Evolutionary conservation across 805 yeast species (phyloP), one percentile per base, ranked within the genome.

Genomic region (Kodamaea kaohsiungensis): DNA sequence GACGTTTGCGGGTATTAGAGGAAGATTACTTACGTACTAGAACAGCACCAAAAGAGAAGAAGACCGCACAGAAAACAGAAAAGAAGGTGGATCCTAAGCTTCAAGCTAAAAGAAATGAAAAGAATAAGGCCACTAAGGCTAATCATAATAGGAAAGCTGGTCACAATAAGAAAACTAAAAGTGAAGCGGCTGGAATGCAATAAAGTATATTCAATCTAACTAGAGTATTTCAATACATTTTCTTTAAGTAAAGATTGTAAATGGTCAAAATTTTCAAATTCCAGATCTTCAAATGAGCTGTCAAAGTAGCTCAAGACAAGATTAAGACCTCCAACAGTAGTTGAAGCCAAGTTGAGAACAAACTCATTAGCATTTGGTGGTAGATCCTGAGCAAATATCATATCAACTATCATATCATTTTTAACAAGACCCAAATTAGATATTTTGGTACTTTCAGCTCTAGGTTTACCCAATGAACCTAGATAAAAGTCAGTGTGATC

Each of bases 111-210:
- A 39, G 43, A 6, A 49, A 40, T 7, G 47, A 42, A 15, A 15
- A 49, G 48, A 17, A 15, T 18, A 49, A 42, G 19, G 17, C 85
- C 1, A 67, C 76, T 1, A 74, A 67, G 43, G 89, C 84, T 1
- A 87, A 87, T 61, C 91, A 87, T 63, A 85, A 83, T 63, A 72
- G 93, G 52, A 87, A 85, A 61, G 51, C 75, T 1, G 88, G 82
- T 0, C 88, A 84, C 63, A 83, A 79, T 60, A 84, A 78, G 62
- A 88, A 86, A 62, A 63, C 81, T 63, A 64, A 64, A 37, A 54
- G 58, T 2, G 65, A 63, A 43, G 53, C 62, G 35, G 58, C 59
- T 4, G 72, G 72, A 13, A 59, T 69, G 65, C 65, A 61, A 35
- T 60, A 37, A 15, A 2, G 3, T 15, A 40, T 17, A 17, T 17